A percentile compares a stretch with the other conserved stretches of the same genome.
phyloP scores from a whole-genome alignment of 1,284 basidiomycete genomes.

The Bondarzewia mesenterica region DNA sequence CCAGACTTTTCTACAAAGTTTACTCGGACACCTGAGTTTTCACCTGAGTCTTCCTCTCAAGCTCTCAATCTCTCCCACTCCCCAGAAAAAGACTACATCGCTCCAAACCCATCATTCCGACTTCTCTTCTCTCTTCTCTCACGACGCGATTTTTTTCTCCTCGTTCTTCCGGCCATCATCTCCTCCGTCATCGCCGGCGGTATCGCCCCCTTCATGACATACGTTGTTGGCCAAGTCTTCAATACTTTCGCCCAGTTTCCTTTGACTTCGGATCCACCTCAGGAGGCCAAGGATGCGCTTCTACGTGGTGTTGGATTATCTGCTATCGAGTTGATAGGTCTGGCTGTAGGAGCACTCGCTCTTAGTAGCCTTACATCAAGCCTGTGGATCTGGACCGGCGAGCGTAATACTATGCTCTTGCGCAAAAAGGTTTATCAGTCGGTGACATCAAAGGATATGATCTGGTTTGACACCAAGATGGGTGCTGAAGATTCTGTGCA shows the following conservation, averaged over 20 bases:
- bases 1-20: conserved; percentile 20
- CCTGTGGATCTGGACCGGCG: conserved; percentile 86
- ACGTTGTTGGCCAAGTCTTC: conserved; percentile 82
- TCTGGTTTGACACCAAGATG: conserved; percentile 85
- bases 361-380: conserved; percentile 71
- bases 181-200: conserved; percentile 67
- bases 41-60: conserved; percentile 12
- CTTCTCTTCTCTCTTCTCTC: conserved; percentile 65
- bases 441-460: conserved; percentile 69
- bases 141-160: conserved; percentile 40
- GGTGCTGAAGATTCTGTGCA: conserved; percentile 49
- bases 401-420: conserved; percentile 68
- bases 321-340: conserved; percentile 63
- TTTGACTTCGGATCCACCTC: conserved; percentile 34
- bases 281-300: conserved; percentile 44
- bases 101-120: conserved; percentile 40
- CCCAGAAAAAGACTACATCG: conserved; percentile 19
- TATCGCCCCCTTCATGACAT: conserved; percentile 91
- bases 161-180: conserved; percentile 68
- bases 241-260: conserved; percentile 63
- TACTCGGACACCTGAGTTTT: conserved; percentile 15
- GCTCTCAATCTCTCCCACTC: conserved; percentile 15
- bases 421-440: conserved; percentile 64
- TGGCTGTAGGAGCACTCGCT: conserved; percentile 64
- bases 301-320: conserved; percentile 52